Evolutionary conservation across 2,329 filamentous ascomycete genomes (phyloP).

Genomic region (Sarocladium kiliense): DNA sequence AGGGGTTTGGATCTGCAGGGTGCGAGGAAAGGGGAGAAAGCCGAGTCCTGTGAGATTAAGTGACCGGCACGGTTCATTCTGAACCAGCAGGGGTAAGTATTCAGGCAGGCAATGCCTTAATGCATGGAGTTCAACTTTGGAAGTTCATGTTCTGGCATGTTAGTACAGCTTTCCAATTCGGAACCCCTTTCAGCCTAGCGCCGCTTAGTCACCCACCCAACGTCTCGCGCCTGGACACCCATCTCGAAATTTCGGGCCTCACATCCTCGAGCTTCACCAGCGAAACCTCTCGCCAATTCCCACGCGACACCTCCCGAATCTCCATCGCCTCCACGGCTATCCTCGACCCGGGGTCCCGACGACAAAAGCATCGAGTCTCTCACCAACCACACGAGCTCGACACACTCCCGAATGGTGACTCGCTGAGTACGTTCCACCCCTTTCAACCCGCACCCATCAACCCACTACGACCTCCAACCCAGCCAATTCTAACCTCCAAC

Average conservation of each 20-base stretch:
- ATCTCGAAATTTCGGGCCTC: slow-evolving; percentile 4
- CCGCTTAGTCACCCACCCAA: slow-evolving; percentile 6
- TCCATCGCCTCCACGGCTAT: not conserved
- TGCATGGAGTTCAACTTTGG: too few species aligned
- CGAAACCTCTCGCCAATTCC: not conserved
- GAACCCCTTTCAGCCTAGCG: not conserved
- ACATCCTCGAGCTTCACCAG: not conserved
- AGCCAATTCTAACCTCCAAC: not conserved
- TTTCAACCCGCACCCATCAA: not conserved
- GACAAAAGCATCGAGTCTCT: too few species aligned
- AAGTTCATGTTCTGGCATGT: too few species aligned
- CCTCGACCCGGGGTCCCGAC: not conserved
- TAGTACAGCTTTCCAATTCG: not conserved
- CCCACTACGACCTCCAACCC: not conserved
- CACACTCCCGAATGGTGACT: slow-evolving; percentile 2
- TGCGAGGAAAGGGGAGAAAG: too few species aligned
- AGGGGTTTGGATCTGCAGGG: too few species aligned
- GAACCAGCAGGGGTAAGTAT: too few species aligned
- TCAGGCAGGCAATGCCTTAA: too few species aligned
- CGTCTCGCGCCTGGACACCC: not conserved
- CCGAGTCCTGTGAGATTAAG: too few species aligned
- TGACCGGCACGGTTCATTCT: too few species aligned
- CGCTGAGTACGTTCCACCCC: slow-evolving; percentile 3
- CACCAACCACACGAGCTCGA: not conserved
- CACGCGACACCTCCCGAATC: not conserved